Conservation (phyloP, 1,284 basidiomycete genomes). For the Trametes sp. region DNA sequence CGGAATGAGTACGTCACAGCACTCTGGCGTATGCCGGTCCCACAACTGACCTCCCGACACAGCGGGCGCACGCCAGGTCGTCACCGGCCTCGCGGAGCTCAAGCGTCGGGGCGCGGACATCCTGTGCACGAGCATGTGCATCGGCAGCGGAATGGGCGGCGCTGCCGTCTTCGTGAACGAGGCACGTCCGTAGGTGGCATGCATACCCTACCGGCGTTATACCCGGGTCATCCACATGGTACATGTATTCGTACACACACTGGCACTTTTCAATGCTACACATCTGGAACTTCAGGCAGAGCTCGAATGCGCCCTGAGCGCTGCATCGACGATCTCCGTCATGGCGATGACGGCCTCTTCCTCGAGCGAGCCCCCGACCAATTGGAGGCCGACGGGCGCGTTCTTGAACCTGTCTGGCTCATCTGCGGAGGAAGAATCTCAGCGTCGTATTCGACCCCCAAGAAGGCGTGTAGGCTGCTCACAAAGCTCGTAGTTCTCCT, state of each 20-base stretch:
- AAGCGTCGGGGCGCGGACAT: conserved; percentile 70
- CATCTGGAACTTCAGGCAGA: background rate
- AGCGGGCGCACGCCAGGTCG: conserved; percentile 69
- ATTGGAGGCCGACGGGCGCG: conserved; percentile 59
- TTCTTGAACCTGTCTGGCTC: conserved; percentile 52
- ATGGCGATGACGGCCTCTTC: conserved; percentile 59
- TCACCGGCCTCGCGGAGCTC: conserved; percentile 84
- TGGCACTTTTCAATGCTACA: background rate
- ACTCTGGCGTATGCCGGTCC: background rate
- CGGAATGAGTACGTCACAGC: conserved; percentile 74
- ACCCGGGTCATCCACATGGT: background rate
- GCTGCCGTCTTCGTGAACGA: conserved; percentile 87
- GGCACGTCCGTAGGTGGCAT: conserved; percentile 41
- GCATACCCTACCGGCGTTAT: too few relatives aligned
- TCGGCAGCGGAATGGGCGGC: conserved; percentile 90
- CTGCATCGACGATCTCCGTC: conserved; percentile 48
- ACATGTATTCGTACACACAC: conserved; percentile 1
- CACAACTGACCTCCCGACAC: conserved; percentile 35
- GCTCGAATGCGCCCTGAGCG: conserved; percentile 28
- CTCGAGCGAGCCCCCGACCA: conserved; percentile 57
- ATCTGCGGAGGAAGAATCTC: conserved; percentile 41
- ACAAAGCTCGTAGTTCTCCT: conserved; percentile 54
- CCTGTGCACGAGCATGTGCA: conserved; percentile 88
- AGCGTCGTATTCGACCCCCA: too few relatives aligned
- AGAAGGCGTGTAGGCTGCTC: too few relatives aligned